Base-by-base conservation (phyloP, 2,329 filamentous ascomycete genomes). In the Acrodontium crateriforme region DNA sequence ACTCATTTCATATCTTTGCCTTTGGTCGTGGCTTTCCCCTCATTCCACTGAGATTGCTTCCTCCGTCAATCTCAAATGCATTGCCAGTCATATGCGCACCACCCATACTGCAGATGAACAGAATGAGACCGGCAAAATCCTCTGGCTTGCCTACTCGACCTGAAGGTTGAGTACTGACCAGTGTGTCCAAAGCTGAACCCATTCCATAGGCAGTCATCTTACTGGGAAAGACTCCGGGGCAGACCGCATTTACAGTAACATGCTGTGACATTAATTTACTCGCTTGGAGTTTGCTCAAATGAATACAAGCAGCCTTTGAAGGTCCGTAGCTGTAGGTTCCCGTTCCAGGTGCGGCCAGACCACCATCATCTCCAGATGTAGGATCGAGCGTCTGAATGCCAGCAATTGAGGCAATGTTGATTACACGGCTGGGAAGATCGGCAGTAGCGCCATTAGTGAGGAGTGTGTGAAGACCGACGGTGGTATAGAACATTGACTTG, bases 181-280 rank as follows among this genome's bases (percentile, higher is more conserved):
- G 54, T 2, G 53, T 52, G 21, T 68, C 62, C 27, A 56, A 55
- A 30, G 58, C 66, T 29, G 60, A 57, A 17, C 63, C 47, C 24
- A 71, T 49, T 2, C 48, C 48, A 14, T 38, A 51, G 9, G 65
- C 60, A 8, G 67, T 72, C 63, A 71, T 69, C 44, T 69, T 60
- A 20, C 54, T 60, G 1, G 67, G 65, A 39, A 72, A 72, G 2
- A 69, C 43, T 16, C 65, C 64, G 0, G 66, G 68, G 12, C 67
- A 66, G 39, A 73, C 67, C 27, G 54, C 59, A 40, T 73, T 72
- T 31, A 72, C 58, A 3, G 67, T 54, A 21, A 72, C 59, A 40
- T 69, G 65, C 11, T 56, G 50, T 15, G 60, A 55, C 24, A 63
- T 58, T 16, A 72, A 55, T 29, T 69, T 64, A 2, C 53, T 54